Percentiles rank a stretch among this genome's conserved stretches.
Evolutionary conservation across 2,329 filamentous ascomycete genomes (phyloP).

Genomic region (Trichoderma simmonsii): DNA sequence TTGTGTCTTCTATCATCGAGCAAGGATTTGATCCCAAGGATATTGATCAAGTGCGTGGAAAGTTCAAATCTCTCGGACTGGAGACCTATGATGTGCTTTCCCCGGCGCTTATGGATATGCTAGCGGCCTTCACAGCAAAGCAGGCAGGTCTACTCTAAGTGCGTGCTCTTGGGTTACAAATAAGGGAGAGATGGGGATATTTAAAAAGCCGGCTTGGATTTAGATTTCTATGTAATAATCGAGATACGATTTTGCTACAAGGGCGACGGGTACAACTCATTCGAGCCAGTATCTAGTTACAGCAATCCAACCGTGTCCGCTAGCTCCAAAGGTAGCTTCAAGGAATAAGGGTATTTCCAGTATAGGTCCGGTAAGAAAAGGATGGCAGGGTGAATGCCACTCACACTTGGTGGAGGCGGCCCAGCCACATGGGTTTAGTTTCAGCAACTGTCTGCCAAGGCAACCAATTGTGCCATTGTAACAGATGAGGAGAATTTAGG

Average conservation of each 20-base stretch:
- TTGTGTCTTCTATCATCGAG: not conserved
- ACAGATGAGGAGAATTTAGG: not conserved
- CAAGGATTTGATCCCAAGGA: not conserved
- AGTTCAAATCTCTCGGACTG: not conserved
- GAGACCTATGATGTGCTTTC: not conserved
- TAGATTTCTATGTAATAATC: not conserved
- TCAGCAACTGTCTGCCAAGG: not conserved
- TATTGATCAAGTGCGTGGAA: not conserved
- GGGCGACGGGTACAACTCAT: not conserved
- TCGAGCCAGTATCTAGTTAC: not conserved
- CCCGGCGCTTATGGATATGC: not conserved
- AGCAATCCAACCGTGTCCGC: not conserved
- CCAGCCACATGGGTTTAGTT: not conserved
- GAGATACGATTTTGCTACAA: not conserved
- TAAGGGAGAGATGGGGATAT: not conserved
- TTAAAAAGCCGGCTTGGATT: not conserved
- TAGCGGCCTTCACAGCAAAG: not conserved
- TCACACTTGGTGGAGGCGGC: not conserved
- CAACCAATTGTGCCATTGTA: not conserved
- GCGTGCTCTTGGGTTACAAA: not conserved
- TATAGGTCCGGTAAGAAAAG: not conserved
- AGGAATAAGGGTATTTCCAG: not conserved
- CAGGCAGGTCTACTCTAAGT: not conserved
- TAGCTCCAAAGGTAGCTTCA: not conserved
- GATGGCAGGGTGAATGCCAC: not conserved